Evolutionary conservation across 768 basidiomycete genomes (phyloP).

Genomic region (Pisolithus tinctorius): DNA sequence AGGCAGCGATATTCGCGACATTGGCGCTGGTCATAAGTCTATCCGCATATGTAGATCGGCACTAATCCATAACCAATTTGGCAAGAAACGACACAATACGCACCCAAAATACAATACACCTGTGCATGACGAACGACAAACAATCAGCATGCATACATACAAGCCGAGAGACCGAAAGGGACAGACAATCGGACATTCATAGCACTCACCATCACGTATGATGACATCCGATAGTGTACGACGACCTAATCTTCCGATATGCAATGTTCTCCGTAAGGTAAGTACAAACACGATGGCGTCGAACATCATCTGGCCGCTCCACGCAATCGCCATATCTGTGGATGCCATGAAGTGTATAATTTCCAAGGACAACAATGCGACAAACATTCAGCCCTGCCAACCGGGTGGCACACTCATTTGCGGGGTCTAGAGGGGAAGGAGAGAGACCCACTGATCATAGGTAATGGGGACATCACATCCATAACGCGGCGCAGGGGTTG

Average conservation of each 20-base stretch:
- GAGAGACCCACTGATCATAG: conserved; percentile 3
- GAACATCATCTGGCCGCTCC: conserved; percentile 9
- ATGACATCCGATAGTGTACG: neutral
- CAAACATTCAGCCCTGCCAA: conserved; percentile 9
- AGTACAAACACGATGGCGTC: conserved; percentile 11
- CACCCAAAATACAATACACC: conserved; percentile 1
- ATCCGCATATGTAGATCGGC: neutral
- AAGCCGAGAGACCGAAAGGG: neutral
- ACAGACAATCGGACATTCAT: neutral
- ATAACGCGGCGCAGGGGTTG: neutral
- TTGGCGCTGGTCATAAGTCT: conserved; percentile 1
- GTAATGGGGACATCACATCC: neutral
- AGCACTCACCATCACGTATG: neutral
- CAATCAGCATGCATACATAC: neutral
- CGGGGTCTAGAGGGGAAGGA: neutral
- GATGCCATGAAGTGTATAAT: neutral
- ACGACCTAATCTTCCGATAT: neutral
- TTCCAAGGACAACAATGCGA: neutral
- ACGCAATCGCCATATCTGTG: neutral
- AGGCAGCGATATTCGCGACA: neutral
- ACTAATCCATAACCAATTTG: neutral
- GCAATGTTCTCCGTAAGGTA: conserved; percentile 4
- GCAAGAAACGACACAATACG: neutral
- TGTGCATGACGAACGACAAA: neutral
- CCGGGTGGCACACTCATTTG: neutral